phyloP scores from a whole-genome alignment of 306 rosid species.

The Begonia fuchsioides region DNA sequence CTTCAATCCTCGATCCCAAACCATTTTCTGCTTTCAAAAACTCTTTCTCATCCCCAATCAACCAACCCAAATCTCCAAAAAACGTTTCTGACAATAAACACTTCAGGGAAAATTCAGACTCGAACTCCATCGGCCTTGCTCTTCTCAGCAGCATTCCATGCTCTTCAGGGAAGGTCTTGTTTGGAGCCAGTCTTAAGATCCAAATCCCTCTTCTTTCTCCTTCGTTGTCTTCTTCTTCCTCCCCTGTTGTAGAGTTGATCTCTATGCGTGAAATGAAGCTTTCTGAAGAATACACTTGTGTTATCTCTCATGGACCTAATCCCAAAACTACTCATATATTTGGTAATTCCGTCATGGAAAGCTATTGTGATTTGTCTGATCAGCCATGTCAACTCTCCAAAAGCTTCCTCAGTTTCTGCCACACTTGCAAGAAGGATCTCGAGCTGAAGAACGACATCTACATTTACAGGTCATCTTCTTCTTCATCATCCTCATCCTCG shows the following conservation, averaged over 20 bases:
- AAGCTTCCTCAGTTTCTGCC: neutral
- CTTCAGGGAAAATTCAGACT: no score
- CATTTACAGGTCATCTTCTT: neutral
- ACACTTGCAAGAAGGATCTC: neutral
- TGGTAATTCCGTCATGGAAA: constrained; percentile 56
- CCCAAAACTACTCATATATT: constrained; percentile 80
- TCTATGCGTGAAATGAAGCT: constrained; percentile 58
- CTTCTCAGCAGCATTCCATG: neutral
- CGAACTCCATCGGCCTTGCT: neutral
- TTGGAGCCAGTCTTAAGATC: constrained; percentile 28
- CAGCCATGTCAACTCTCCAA: neutral
- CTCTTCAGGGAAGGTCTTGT: constrained; percentile 18
- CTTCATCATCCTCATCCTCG: neutral
- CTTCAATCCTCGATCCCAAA: constrained; percentile 38
- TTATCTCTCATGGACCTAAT: constrained; percentile 58
- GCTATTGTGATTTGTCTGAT: constrained; percentile 10
- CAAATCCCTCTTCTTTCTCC: constrained; percentile 8
- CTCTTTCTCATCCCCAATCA: constrained; percentile 13
- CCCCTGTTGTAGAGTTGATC: constrained; percentile 4
- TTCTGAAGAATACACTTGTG: constrained; percentile 80
- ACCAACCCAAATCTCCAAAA: constrained; percentile 14
- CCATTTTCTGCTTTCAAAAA: constrained; percentile 15
- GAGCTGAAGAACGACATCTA: neutral
- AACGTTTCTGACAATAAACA: constrained; percentile 1
- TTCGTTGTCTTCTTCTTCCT: no score